A percentile compares a stretch with the other conserved stretches of the same genome.
Conservation (phyloP, 805 yeast species). For the Candida broadrunensis region DNA sequence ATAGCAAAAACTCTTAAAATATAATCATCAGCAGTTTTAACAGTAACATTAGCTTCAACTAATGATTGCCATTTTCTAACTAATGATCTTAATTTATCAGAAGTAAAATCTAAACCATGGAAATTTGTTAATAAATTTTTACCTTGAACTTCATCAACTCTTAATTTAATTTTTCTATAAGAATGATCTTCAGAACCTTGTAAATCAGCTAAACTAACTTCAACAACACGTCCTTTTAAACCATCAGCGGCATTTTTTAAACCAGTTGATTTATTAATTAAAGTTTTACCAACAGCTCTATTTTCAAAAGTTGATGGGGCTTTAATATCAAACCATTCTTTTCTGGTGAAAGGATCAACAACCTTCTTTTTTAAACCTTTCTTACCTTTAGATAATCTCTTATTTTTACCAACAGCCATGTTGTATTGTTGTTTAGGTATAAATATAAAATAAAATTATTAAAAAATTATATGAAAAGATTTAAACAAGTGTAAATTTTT, state of each 20-base stretch:
- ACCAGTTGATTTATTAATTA: conserved; percentile 98
- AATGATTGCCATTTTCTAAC: conserved; percentile 99
- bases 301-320: conserved; percentile 98
- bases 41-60: conserved; percentile 97
- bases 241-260: conserved; percentile 97
- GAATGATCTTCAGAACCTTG: conserved; percentile 99
- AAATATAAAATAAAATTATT: neutral
- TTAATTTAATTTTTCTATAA: conserved; percentile 93
- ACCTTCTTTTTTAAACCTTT: conserved; percentile 99
- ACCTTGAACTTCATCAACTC: conserved; percentile 99
- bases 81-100: conserved; percentile 95
- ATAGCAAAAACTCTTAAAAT: conserved; percentile 93
- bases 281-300: conserved; percentile 98
- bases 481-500: conserved; percentile 1
- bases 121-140: conserved; percentile 97
- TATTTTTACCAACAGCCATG: conserved; percentile 61
- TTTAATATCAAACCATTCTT: conserved; percentile 98
- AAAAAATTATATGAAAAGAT: neutral
- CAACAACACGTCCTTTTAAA: conserved; percentile 96
- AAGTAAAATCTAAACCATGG: conserved; percentile 98
- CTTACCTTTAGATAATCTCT: conserved; percentile 81
- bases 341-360: conserved; percentile 99
- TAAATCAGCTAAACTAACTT: conserved; percentile 93
- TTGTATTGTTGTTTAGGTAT: conserved; percentile 11
- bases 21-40: conserved; percentile 97